Base-by-base conservation (phyloP, 345 rosid species). In the Eucalyptus curtisii region DNA sequence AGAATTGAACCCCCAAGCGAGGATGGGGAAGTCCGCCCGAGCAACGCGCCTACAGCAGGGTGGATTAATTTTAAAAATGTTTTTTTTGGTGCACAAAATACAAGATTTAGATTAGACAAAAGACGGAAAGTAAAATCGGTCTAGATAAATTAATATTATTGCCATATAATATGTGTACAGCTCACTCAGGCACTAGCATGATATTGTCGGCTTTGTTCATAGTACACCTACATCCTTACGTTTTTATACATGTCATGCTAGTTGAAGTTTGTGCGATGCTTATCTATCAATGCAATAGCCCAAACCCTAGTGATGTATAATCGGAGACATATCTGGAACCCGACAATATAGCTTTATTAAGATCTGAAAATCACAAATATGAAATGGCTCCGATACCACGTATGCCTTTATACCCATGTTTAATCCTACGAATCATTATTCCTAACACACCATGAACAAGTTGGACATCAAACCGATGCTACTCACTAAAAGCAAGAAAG, bases 131-230 rank as follows among this genome's bases (percentile, higher is more conserved):
- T 14, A 64, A 64, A 64, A 64, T n/a, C 0, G 1, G 7, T 61
- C 5, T 0, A 30, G 2, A 61, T 61, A 61, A 61, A 61, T 13
- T 1, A 7, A n/a, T 64, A n/a, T 64, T 7, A 16, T 64, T n/a
- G 76, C 3, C 40, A 33, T 31, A 17, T 31, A 0, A 17, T 31
- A 17, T 17, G 71, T n/a, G 44, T 33, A 68, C 13, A 33, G 5
- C 3, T 2, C 13, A 16, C 5, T 24, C 1, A 0, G 7, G 25
- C 12, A 5, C 24, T 31, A 33, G 7, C 2, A 33, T 0, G 0
- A 17, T 9, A 17, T 68, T 16, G 4, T 33, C 44, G 1, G 0
- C 1, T 68, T 68, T 68, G 25, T 68, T 68, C 0, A 0, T 33
- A 17, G 44, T 68, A 33, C 6, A 33, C 44, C 19, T 0, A 0